Evolutionary conservation across 2,329 filamentous ascomycete species (phyloP).

Genomic region (Fusarium sarcochroum): DNA sequence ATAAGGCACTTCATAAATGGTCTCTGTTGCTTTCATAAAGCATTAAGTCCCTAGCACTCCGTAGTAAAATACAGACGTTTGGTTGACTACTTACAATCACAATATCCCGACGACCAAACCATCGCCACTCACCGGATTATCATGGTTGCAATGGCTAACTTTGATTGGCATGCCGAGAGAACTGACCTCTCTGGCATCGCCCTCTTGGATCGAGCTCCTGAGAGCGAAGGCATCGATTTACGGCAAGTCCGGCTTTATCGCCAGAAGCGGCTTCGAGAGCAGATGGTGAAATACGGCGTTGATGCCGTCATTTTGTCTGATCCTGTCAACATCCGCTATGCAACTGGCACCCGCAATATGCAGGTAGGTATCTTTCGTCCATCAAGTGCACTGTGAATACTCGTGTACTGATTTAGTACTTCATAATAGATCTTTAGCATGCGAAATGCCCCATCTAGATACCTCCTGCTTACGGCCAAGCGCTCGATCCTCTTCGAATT

Average conservation of each 20-base stretch:
- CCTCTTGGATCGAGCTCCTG: slow-evolving; percentile 6
- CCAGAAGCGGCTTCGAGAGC: neutral
- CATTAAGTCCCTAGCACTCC: no score
- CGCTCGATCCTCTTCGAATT: slow-evolving; percentile 11
- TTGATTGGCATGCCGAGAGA: slow-evolving; percentile 14
- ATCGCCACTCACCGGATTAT: neutral
- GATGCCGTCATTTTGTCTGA: slow-evolving; percentile 12
- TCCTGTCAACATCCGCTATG: slow-evolving; percentile 13
- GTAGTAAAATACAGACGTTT: neutral
- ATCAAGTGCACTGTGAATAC: neutral
- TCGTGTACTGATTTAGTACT: neutral
- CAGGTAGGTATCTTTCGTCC: neutral
- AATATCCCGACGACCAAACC: no score
- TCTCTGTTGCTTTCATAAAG: no score
- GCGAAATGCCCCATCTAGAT: slow-evolving; percentile 5
- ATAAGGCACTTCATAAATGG: no score
- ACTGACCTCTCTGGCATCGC: slow-evolving; percentile 1
- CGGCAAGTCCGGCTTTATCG: slow-evolving; percentile 3
- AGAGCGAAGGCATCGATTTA: slow-evolving; percentile 9
- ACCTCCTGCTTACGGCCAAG: slow-evolving; percentile 2
- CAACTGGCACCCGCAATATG: slow-evolving; percentile 11
- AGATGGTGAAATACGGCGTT: slow-evolving; percentile 6
- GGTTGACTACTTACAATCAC: neutral
- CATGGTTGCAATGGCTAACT: slow-evolving; percentile 1
- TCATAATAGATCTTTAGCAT: neutral